These are phyloP conservation scores for Aspergillus tamarii DNA, from an alignment of 2,329 filamentous ascomycete genomes.

Conservation along the genomic window DNA sequence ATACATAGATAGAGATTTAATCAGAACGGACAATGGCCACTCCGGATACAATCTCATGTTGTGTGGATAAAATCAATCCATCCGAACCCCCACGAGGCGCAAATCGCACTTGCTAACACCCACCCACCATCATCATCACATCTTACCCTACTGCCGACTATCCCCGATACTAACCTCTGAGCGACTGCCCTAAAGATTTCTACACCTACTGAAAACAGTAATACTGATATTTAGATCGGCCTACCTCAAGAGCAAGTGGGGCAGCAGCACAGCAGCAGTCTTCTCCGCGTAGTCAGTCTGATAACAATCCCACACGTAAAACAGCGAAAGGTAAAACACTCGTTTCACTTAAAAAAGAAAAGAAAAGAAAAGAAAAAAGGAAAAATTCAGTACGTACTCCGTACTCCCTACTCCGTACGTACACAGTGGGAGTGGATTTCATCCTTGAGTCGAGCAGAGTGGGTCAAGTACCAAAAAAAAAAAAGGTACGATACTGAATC, in stretches of 20 bases:
- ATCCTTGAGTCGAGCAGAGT: constrained; percentile 1
- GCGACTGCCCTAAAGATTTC: neutral
- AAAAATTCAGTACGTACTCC: no score
- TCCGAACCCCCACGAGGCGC: neutral
- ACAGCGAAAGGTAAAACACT: neutral
- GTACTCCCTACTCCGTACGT: no score
- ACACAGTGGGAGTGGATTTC: neutral
- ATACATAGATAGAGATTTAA: neutral
- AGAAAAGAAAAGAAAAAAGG: neutral
- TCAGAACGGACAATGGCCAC: neutral
- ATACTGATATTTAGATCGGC: neutral
- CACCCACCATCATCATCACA: neutral
- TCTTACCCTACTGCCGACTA: neutral
- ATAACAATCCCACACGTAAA: neutral
- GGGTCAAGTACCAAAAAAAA: neutral
- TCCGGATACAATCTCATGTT: neutral
- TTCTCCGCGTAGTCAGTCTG: neutral
- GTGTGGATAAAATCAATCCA: neutral
- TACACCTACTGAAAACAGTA: neutral
- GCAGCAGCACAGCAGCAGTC: neutral
- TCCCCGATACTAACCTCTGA: neutral
- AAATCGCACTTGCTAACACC: neutral
- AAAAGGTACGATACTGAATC: neutral
- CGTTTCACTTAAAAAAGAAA: neutral
- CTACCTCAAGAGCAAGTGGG: neutral